These are phyloP conservation scores for Flaveria brownii DNA, from an alignment of 129 eudicot genomes.

Conservation along the genomic window DNA sequence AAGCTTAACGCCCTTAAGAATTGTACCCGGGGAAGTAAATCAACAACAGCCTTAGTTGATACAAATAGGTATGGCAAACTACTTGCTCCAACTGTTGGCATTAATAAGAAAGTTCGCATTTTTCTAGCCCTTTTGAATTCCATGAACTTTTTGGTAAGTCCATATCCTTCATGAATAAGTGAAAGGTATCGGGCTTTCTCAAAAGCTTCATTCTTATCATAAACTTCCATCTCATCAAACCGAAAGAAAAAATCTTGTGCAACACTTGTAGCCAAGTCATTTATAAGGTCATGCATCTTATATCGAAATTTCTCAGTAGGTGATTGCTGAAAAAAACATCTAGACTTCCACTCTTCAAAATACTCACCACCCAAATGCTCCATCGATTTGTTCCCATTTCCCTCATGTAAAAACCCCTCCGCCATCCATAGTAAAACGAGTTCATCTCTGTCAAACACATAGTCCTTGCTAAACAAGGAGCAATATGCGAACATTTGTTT, in stretches of 20 bases:
- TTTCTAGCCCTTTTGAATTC: constrained; percentile 17
- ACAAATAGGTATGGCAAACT: background rate
- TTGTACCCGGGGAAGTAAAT: constrained; percentile 28
- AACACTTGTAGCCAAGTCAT: constrained; percentile 38
- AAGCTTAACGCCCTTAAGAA: constrained; percentile 35
- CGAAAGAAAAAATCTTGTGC: constrained; percentile 24
- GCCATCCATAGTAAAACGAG: constrained; percentile 40
- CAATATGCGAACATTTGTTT: constrained; percentile 37
- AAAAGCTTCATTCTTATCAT: constrained; percentile 21
- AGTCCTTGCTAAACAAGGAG: constrained; percentile 35
- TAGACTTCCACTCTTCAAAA: constrained; percentile 18
- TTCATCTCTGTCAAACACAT: constrained; percentile 27
- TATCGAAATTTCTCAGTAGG: constrained; percentile 1
- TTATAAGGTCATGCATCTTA: constrained; percentile 39
- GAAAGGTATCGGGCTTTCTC: constrained; percentile 40
- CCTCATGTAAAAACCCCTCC: constrained; percentile 24
- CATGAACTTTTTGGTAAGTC: constrained; percentile 27
- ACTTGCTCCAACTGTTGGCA: background rate
- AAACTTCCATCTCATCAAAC: constrained; percentile 22
- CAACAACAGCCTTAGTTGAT: constrained; percentile 24
- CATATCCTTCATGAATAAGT: constrained; percentile 26
- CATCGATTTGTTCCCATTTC: constrained; percentile 8
- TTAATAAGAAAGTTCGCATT: constrained; percentile 42
- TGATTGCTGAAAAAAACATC: constrained; percentile 32
- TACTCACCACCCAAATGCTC: constrained; percentile 32